These are phyloP conservation scores for Lunularia cruciata DNA, from an alignment of 225 moss, liverwort and hornwort genomes.

Conservation along the genomic window DNA sequence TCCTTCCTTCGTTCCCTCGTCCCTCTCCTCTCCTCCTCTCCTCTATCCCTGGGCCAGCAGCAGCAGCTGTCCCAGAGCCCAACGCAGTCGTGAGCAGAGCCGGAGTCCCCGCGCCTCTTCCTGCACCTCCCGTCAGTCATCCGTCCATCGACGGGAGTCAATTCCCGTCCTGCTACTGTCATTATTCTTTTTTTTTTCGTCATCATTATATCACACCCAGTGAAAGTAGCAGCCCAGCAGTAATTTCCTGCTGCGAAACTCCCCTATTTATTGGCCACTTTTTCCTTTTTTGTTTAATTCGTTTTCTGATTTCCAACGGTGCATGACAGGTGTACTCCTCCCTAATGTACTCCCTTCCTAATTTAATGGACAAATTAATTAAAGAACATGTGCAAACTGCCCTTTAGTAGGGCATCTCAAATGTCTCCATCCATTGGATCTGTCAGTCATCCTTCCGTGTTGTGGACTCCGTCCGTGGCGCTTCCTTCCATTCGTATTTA, in stretches of 20 bases:
- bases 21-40: not conserved
- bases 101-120: not conserved
- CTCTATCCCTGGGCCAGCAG: conserved; percentile 6
- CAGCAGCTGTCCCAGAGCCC: conserved; percentile 13
- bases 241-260: conserved; percentile 4
- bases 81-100: conserved; percentile 10
- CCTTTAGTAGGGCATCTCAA: too few relatives aligned
- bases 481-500: too few relatives aligned
- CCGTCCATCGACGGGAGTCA: conserved; percentile 3
- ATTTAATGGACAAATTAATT: too few relatives aligned
- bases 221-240: not conserved
- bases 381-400: too few relatives aligned
- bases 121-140: conserved; percentile 3
- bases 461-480: too few relatives aligned
- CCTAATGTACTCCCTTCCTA: too few relatives aligned
- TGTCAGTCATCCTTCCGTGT: too few relatives aligned
- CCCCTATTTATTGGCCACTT: not conserved
- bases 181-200: not conserved
- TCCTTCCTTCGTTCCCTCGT: not conserved
- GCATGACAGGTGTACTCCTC: too few relatives aligned
- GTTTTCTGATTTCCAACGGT: not conserved
- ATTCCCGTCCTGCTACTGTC: not conserved
- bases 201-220: not conserved
- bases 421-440: too few relatives aligned
- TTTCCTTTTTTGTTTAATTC: not conserved